Evolutionary conservation across 1,139 yeast species (phyloP), one percentile per base, ranked within the genome.

Genomic region (Yamadazyma diddensiae): DNA sequence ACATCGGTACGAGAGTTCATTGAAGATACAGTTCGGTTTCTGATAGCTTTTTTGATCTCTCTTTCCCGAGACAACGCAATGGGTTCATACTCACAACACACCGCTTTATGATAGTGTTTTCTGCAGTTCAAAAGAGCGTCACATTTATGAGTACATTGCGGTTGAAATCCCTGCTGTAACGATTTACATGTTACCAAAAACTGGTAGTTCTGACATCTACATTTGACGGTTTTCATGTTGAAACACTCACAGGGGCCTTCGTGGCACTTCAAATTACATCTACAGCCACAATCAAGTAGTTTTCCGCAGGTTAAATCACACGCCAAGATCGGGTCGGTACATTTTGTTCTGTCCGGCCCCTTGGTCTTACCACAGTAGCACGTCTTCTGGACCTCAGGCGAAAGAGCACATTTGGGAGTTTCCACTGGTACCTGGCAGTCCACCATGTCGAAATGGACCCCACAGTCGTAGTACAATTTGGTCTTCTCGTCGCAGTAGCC

Each of bases 301-400:
- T 82, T 84, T 6, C 71, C 79, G 56, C 97, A 88, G 0, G 59
- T 55, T 10, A 68, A 52, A 5, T 67, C 78, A 62, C 97, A 88
- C 12, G 79, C 77, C 1, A 95, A 92, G 24, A 86, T 70, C 0
- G 87, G 81, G 44, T 85, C 95, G 2, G 83, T 67, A 56, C 95
- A 86, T 21, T 70, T 61, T 1, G 49, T 47, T 45, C 97, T 67
- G 5, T 45, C 37, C 2, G 47, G 33, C 5, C 47, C 51, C 8
- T 54, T 49, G 3, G 67, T 70, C 55, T 46, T 66, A 2, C 96
- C 95, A 67, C 97, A 88, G 25, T 83, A 84, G 55, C 97, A 88
- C 1, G 77, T 72, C 15, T 66, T 74, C 16, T 79, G 56, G 1
- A 59, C 47, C 9, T 65, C 61, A 0, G 96, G 95, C 3, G 83